A percentile compares a stretch with the other conserved stretches of the same genome.
phyloP scores from a whole-genome alignment of 805 yeast genomes.

The Metschnikowia chrysomelidarum region DNA sequence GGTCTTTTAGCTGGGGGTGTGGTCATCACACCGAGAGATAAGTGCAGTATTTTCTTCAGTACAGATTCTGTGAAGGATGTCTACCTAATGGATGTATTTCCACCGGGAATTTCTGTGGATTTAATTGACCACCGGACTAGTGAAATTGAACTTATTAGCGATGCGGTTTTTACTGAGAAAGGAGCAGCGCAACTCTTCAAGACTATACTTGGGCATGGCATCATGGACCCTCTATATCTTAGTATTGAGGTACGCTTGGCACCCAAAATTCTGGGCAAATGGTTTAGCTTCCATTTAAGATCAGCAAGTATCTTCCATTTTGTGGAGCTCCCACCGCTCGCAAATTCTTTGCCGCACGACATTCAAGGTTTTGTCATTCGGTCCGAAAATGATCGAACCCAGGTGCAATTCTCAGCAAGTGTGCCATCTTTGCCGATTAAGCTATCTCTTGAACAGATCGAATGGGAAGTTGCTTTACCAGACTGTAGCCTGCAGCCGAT shows the following conservation, averaged over 20 bases:
- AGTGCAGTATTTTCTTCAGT: constrained; percentile 22
- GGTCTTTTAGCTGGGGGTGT: constrained; percentile 26
- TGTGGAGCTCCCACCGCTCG: constrained; percentile 3
- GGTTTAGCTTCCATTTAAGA: constrained; percentile 17
- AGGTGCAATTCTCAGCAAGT: not conserved
- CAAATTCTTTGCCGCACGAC: constrained; percentile 1
- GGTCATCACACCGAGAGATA: constrained; percentile 20
- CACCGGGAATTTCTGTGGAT: constrained; percentile 26
- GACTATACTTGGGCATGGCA: constrained; percentile 12
- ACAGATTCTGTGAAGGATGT: constrained; percentile 11
- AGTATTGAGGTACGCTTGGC: constrained; percentile 23
- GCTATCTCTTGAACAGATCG: constrained; percentile 20
- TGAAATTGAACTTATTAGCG: constrained; percentile 24
- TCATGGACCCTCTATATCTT: constrained; percentile 6
- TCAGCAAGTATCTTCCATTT: constrained; percentile 18
- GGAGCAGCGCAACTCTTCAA: constrained; percentile 15
- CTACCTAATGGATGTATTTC: constrained; percentile 25
- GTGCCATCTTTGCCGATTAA: constrained; percentile 2
- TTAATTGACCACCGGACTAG: constrained; percentile 22
- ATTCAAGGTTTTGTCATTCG: constrained; percentile 1
- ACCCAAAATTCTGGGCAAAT: constrained; percentile 19
- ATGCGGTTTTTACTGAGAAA: constrained; percentile 21
- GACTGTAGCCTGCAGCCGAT: constrained; percentile 24
- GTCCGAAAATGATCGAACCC: not conserved
- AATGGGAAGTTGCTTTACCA: constrained; percentile 28